Evolutionary conservation across 306 rosid species (phyloP), one percentile per base, ranked within the genome.

Genomic region (Betula pendula): DNA sequence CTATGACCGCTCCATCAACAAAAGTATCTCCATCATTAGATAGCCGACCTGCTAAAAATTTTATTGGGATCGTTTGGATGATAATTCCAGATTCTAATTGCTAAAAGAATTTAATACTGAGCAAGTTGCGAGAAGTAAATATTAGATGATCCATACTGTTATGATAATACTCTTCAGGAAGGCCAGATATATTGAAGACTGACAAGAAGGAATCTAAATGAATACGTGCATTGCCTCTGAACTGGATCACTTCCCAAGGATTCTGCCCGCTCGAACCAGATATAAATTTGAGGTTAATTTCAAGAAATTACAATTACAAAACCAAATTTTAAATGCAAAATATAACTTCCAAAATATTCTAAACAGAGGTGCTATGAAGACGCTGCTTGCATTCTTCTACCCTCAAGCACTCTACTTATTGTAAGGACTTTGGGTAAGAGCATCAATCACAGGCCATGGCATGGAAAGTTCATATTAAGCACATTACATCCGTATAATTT

Each of bases 171-270:
- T 90, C 96, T 68, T 84, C 96, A 17, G 91, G 95, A 78, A 94
- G 93, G 71, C 95, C 98, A 19, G 97, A 88, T 71, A 94, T 90
- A 78, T 94, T 89, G 91, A 94, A 94, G 43, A 89, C 88, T 9
- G 98, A 94, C 88, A 92, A 89, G 85, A 94, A 90, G 25, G 97
- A 88, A 82, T 92, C 98, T 89, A 94, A 82, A 89, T 94, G 98
- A 84, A 94, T 87, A 14, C 45, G 80, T 56, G 92, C 85, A 80
- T 89, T 87, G 74, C 97, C 90, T 15, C 97, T 92, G 87, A 94
- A 94, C 42, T 83, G 45, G 72, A 94, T 87, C 77, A 49, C 84
- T 77, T 90, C 98, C 96, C 98, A 94, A 38, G 96, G 97, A 70
- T 94, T 94, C 97, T 94, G 93, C 90, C 85, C 71, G 17, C 8